These are phyloP conservation scores for Zymoseptoria passerinii DNA, from an alignment of 2,329 filamentous ascomycete genomes.

Conservation along the genomic window DNA sequence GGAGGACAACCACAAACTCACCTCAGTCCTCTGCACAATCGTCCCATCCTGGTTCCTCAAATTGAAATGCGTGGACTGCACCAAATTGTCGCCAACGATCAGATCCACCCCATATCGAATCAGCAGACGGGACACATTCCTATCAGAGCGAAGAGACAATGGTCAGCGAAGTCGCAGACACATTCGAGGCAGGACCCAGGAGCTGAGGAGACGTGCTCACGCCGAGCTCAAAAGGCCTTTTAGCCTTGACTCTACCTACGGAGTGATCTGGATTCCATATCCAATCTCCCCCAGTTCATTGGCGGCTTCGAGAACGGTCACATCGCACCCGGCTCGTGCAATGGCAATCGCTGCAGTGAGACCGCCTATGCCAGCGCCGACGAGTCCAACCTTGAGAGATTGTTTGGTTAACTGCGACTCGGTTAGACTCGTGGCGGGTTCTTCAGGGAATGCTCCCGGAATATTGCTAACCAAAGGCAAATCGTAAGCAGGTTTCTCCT, in stretches of 20 bases:
- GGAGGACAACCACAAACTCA: background rate
- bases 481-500: background rate
- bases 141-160: background rate
- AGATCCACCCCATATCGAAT: conserved; percentile 33
- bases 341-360: conserved; percentile 35
- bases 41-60: conserved; percentile 33
- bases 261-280: conserved; percentile 21
- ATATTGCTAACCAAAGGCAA: background rate
- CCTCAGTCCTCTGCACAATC: conserved; percentile 19
- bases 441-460: background rate
- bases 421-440: background rate
- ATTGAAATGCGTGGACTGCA: conserved; percentile 32
- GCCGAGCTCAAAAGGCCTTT: background rate
- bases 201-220: background rate
- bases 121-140: conserved; percentile 33
- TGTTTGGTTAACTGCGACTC: background rate
- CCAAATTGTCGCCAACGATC: conserved; percentile 36
- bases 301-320: conserved; percentile 35
- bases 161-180: background rate
- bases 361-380: conserved; percentile 33
- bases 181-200: too few relatives aligned
- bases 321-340: conserved; percentile 26
- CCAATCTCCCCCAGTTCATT: conserved; percentile 30
- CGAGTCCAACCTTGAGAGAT: conserved; percentile 12
- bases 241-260: background rate